Evolutionary conservation across 208 protist species (phyloP), one percentile per base, ranked within the genome.

Genomic region (Trypanosoma platydactyli): DNA sequence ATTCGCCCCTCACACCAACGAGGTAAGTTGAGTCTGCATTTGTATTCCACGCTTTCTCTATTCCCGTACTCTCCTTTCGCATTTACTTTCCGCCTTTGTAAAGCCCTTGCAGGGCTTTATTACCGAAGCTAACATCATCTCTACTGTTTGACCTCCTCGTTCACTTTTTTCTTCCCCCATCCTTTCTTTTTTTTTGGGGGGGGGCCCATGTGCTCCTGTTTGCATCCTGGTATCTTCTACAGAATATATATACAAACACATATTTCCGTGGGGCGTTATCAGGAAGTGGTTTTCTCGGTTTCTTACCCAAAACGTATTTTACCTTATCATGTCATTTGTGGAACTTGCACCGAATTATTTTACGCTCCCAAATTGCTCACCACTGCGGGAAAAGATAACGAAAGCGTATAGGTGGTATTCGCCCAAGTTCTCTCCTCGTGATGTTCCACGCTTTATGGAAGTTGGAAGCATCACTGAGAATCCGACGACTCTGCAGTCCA

Each of bases 371-470:
- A 62, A 73, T 22, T 64, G 76, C 12, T 51, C 82, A 46, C 66
- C 70, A 1, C 51, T 94, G 18, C 73, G 74, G 16, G 58, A 86
- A 56, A 40, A 78, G 42, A 72, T 95, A 18, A 64, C 61, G 46
- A 76, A 80, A 57, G 69, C 63, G n/a, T 91, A 96, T 66, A 75
- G 80, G 54, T 97, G 93, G 93, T 97, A 93, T 77, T 83, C 83
- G 0, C 81, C 87, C 9, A 77, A 75, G 20, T 97, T 95, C 75
- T 96, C 93, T 15, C 93, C 93, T 12, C 84, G 84, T 22, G 79
- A 94, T 62, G 80, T 97, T 33, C 90, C 93, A 3, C 73, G 79
- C 30, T 97, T 97, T 63, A 89, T 89, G 12, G 93, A 97, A 72
- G 83, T 96, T 46, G 74, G 77, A 53, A 89, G 86, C 76, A 56